Conservation (phyloP, 495 filamentous ascomycete genomes). For the Podospora comata region DNA sequence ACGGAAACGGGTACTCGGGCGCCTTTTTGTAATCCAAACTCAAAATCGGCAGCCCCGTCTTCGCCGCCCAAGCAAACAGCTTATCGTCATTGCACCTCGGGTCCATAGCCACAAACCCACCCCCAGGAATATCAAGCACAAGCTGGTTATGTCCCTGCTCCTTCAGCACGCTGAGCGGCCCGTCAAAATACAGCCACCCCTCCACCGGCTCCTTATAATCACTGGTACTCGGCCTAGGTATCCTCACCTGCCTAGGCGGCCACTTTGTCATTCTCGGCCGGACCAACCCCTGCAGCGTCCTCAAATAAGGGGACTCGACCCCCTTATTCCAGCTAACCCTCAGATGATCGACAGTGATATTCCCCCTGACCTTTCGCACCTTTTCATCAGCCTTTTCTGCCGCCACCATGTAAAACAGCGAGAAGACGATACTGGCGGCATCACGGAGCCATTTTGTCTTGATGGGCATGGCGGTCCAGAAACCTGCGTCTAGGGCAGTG, state of each 20-base stretch:
- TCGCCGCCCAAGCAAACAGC: slow-evolving; percentile 82
- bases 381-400: slow-evolving; percentile 96
- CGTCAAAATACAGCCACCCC: slow-evolving; percentile 94
- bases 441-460: slow-evolving; percentile 78
- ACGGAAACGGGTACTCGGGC: slow-evolving; percentile 91
- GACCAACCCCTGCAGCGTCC: slow-evolving; percentile 62
- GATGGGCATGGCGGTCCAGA: slow-evolving; percentile 97
- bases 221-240: slow-evolving; percentile 72
- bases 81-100: slow-evolving; percentile 90
- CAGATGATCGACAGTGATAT: slow-evolving; percentile 85
- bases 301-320: slow-evolving; percentile 72
- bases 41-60: slow-evolving; percentile 76
- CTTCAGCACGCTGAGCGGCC: slow-evolving; percentile 69
- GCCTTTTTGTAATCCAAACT: slow-evolving; percentile 94
- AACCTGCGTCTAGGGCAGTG: slow-evolving; percentile 91
- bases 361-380: slow-evolving; percentile 83
- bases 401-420: slow-evolving; percentile 83
- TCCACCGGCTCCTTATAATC: slow-evolving; percentile 77
- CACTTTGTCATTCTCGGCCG: slow-evolving; percentile 77
- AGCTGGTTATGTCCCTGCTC: slow-evolving; percentile 63
- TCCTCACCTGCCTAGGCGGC: slow-evolving; percentile 74
- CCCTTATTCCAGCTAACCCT: slow-evolving; percentile 94
- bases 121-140: slow-evolving; percentile 89
- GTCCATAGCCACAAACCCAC: slow-evolving; percentile 93
- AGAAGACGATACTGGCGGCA: slow-evolving; percentile 75